A percentile compares a stretch with the other conserved stretches of the same genome.
Evolutionary conservation across 768 basidiomycete genomes (phyloP).

Genomic region (Kwoniella shandongensis): DNA sequence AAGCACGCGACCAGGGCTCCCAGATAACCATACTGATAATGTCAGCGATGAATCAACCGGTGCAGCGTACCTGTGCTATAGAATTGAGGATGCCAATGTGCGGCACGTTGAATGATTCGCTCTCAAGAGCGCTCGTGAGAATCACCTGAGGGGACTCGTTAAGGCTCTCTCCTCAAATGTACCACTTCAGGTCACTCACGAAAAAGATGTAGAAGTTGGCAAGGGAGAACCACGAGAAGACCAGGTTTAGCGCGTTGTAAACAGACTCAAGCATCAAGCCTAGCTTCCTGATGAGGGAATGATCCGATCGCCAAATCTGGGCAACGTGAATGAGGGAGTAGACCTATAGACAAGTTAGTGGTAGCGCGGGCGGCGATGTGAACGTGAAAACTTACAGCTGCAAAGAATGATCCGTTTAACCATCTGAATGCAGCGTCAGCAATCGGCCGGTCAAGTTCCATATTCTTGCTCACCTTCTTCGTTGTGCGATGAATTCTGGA

Average conservation of each 20-base stretch:
- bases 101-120: conserved; percentile 64
- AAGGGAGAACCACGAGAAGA: conserved; percentile 87
- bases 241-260: conserved; percentile 81
- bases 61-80: conserved; percentile 65
- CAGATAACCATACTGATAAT: conserved; percentile 70
- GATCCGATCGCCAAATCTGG: conserved; percentile 76
- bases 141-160: conserved; percentile 62
- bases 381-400: conserved; percentile 57
- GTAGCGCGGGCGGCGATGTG: neutral
- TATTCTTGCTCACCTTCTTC: conserved; percentile 84
- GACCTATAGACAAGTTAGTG: conserved; percentile 53
- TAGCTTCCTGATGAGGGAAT: conserved; percentile 72
- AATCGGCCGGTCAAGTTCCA: no score
- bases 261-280: conserved; percentile 74
- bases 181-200: conserved; percentile 60
- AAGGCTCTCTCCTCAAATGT: conserved; percentile 21
- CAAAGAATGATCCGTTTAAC: conserved; percentile 82
- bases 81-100: conserved; percentile 73
- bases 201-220: conserved; percentile 97
- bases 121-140: conserved; percentile 82
- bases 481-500: conserved; percentile 89
- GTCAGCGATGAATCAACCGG: conserved; percentile 1
- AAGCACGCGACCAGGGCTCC: conserved; percentile 85
- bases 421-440: conserved; percentile 41
- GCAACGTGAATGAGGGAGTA: conserved; percentile 88